A percentile compares a stretch with the other conserved stretches of the same genome.
phyloP scores from a whole-genome alignment of 2,329 filamentous ascomycete species.

The Annulohypoxylon truncatum region DNA sequence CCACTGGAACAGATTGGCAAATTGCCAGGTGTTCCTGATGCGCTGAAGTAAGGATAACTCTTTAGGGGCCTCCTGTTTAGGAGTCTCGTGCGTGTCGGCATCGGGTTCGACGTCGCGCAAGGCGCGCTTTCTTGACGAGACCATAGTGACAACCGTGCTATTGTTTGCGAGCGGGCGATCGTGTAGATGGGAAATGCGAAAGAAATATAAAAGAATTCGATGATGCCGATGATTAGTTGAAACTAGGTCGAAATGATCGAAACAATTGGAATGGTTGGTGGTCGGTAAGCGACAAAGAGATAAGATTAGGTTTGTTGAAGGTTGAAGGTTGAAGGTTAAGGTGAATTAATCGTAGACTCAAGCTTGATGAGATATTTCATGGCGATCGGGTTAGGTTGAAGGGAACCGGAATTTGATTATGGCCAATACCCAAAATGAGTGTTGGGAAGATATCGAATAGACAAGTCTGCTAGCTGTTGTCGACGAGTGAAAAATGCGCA shows the following conservation, averaged over 20 bases:
- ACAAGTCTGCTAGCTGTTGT: neutral
- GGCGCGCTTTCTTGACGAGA: conserved; percentile 61
- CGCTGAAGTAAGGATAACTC: conserved; percentile 65
- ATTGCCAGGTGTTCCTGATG: conserved; percentile 94
- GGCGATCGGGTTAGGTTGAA: conserved; percentile 8
- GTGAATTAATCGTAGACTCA: conserved; percentile 23
- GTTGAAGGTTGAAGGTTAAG: conserved; percentile 19
- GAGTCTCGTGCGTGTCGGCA: conserved; percentile 40
- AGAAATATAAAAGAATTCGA: neutral
- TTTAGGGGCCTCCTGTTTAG: conserved; percentile 41
- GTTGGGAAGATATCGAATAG: neutral
- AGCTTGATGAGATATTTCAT: conserved; percentile 38
- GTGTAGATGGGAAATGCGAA: conserved; percentile 10
- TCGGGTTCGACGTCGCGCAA: conserved; percentile 57
- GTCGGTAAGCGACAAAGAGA: conserved; percentile 3
- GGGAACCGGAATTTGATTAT: conserved; percentile 10
- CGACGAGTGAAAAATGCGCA: conserved; percentile 14
- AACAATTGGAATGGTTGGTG: neutral
- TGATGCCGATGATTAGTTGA: neutral
- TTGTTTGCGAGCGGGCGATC: conserved; percentile 13
- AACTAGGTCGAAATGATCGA: conserved; percentile 1
- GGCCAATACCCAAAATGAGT: conserved; percentile 23
- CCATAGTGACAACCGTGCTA: conserved; percentile 51
- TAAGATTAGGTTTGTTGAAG: conserved; percentile 15
- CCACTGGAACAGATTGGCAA: conserved; percentile 93